Percentiles rank a stretch among this genome's conserved stretches.
Evolutionary conservation across 1,284 basidiomycete species (phyloP).

Genomic region (Flammula alnicola): DNA sequence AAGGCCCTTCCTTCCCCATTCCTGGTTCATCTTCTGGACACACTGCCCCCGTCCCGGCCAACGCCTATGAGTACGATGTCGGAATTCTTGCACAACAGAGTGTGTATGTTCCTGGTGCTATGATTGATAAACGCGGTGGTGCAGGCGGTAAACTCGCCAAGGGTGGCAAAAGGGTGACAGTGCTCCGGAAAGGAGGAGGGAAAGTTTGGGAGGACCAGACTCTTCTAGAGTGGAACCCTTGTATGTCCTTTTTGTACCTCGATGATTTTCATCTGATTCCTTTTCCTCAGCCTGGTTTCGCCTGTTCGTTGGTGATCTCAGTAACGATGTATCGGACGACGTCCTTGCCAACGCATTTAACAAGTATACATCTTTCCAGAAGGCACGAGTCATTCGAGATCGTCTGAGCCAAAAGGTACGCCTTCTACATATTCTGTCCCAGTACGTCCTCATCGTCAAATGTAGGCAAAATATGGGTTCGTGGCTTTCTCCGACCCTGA

Average conservation of each 20-base stretch:
- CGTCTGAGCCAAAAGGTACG: constrained; percentile 84
- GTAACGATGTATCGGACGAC: constrained; percentile 97
- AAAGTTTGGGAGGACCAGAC: constrained; percentile 99
- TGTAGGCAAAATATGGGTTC: constrained; percentile 94
- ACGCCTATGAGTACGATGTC: constrained; percentile 88
- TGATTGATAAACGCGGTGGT: constrained; percentile 84
- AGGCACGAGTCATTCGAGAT: constrained; percentile 94
- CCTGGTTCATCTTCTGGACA: constrained; percentile 70
- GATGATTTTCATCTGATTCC: constrained; percentile 5
- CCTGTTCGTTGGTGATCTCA: constrained; percentile 96
- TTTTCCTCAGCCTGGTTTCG: constrained; percentile 86
- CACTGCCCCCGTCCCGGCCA: constrained; percentile 81
- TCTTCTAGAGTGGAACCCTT: constrained; percentile 95
- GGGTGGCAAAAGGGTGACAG: constrained; percentile 92
- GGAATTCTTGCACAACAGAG: constrained; percentile 86
- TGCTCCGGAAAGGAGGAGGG: constrained; percentile 92
- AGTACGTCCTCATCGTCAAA: not conserved
- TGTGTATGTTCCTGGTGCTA: constrained; percentile 86
- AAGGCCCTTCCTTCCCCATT: constrained; percentile 72
- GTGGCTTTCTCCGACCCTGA: constrained; percentile 98
- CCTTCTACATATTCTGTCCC: not conserved
- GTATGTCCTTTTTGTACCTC: constrained; percentile 53
- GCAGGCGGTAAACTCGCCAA: constrained; percentile 84
- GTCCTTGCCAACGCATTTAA: constrained; percentile 91
- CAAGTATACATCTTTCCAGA: constrained; percentile 91